A percentile compares a stretch with the other conserved stretches of the same genome.
These are phyloP conservation scores for Pontederia crassipes DNA, from an alignment of 176 grass and related monocot genomes.

Conservation along the genomic window DNA sequence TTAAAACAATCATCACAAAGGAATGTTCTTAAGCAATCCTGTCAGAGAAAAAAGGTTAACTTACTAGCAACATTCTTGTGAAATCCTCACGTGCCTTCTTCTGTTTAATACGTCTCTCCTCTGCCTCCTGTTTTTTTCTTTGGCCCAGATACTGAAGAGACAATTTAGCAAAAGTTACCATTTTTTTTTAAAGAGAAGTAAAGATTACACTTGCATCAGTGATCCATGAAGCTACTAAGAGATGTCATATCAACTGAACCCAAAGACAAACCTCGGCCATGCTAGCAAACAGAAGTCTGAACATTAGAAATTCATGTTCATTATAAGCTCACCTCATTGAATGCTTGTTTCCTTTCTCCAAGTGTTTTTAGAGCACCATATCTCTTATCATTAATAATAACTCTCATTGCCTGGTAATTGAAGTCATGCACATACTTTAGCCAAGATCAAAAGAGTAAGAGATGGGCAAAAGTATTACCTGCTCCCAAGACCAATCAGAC, in stretches of 20 bases:
- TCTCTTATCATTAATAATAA: constrained; percentile 91
- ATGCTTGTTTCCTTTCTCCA: constrained; percentile 97
- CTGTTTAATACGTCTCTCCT: constrained; percentile 82
- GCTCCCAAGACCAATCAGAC: constrained; percentile 93
- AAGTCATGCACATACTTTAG: not conserved
- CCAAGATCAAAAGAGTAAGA: not conserved
- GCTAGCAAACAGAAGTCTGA: not conserved
- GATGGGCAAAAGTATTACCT: constrained; percentile 32
- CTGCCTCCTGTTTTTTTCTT: constrained; percentile 78
- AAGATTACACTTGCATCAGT: not conserved
- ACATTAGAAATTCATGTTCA: not conserved
- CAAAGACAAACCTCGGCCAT: not conserved
- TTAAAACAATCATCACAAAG: not conserved
- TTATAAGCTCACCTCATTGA: constrained; percentile 64
- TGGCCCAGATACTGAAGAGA: constrained; percentile 76
- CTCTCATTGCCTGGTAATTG: constrained; percentile 68
- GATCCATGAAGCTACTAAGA: no score
- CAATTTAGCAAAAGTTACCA: not conserved
- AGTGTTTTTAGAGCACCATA: constrained; percentile 90
- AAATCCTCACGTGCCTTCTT: constrained; percentile 96
- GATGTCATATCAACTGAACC: no score
- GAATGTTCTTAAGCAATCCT: not conserved
- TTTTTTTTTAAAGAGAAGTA: not conserved
- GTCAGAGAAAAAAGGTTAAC: constrained; percentile 2
- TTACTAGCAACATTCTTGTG: constrained; percentile 79